Conservation (phyloP, 441 rosid genomes). For the Macaranga tanarius region DNA sequence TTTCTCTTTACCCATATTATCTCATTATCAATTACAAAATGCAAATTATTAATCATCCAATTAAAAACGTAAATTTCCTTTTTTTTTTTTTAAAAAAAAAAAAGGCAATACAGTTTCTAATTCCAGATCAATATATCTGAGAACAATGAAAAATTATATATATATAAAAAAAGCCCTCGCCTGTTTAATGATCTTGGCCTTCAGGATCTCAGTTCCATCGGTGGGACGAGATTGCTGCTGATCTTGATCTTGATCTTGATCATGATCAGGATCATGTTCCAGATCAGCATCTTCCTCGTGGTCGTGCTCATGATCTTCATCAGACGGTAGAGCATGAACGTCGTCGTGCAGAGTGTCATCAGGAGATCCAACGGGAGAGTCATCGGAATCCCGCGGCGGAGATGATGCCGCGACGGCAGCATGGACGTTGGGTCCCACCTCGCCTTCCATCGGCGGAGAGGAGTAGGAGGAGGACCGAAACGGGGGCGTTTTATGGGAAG, state of each 20-base stretch:
- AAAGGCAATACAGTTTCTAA: neutral
- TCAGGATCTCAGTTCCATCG: constrained; percentile 52
- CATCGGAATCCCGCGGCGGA: constrained; percentile 33
- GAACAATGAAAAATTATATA: too few species aligned
- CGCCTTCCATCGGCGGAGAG: constrained; percentile 49
- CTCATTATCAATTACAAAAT: too few species aligned
- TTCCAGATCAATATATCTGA: neutral
- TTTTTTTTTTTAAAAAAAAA: too few species aligned
- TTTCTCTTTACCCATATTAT: too few species aligned
- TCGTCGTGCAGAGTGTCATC: constrained; percentile 28
- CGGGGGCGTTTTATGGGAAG: constrained; percentile 19
- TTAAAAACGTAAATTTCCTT: neutral
- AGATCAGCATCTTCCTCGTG: constrained; percentile 29
- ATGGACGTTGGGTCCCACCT: constrained; percentile 26
- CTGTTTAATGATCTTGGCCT: constrained; percentile 74
- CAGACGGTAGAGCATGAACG: constrained; percentile 43
- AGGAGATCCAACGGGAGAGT: constrained; percentile 45
- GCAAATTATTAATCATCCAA: neutral
- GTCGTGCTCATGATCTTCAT: constrained; percentile 45
- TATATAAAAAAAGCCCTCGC: constrained; percentile 26
- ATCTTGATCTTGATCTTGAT: constrained; percentile 35
- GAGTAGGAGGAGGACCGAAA: constrained; percentile 31
- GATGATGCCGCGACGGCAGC: constrained; percentile 22
- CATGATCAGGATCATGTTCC: constrained; percentile 34
- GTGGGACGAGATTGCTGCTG: constrained; percentile 31